Evolutionary conservation across 129 eudicot genomes (phyloP).

Genomic region (Centaurea solstitialis): DNA sequence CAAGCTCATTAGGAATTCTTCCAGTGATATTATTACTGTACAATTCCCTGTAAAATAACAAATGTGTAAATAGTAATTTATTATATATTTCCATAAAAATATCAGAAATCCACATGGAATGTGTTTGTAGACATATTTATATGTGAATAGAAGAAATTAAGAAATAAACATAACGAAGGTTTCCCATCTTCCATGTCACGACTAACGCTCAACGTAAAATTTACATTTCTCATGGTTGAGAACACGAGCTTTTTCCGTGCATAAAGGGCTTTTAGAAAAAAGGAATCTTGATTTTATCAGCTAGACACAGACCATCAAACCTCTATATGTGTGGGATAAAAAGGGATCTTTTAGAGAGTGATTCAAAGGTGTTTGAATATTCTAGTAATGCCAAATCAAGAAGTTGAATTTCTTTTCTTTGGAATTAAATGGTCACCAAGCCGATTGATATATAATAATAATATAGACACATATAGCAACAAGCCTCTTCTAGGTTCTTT

Average conservation of each 20-base stretch:
- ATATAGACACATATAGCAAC: neutral
- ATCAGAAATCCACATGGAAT: no score
- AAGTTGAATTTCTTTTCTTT: neutral
- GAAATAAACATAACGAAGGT: neutral
- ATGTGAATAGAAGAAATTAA: neutral
- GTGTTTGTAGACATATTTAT: no score
- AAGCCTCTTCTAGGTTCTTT: neutral
- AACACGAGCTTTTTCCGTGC: neutral
- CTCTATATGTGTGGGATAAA: neutral
- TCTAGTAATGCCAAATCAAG: neutral
- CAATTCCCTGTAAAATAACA: slow-evolving; percentile 64
- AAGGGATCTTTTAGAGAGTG: no score
- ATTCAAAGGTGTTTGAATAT: no score
- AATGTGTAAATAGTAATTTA: neutral
- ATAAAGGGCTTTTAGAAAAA: neutral
- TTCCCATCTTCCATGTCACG: neutral
- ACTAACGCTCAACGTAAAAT: neutral
- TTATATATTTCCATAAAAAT: no score
- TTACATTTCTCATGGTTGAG: slow-evolving; percentile 1
- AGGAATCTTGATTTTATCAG: neutral
- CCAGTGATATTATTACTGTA: slow-evolving; percentile 89
- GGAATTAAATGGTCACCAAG: slow-evolving; percentile 7
- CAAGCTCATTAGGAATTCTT: slow-evolving; percentile 72
- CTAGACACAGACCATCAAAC: neutral
- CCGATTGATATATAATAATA: neutral